These are phyloP conservation scores for Cryptococcus depauperatus DNA, from an alignment of 1,284 basidiomycete genomes.

Conservation along the genomic window DNA sequence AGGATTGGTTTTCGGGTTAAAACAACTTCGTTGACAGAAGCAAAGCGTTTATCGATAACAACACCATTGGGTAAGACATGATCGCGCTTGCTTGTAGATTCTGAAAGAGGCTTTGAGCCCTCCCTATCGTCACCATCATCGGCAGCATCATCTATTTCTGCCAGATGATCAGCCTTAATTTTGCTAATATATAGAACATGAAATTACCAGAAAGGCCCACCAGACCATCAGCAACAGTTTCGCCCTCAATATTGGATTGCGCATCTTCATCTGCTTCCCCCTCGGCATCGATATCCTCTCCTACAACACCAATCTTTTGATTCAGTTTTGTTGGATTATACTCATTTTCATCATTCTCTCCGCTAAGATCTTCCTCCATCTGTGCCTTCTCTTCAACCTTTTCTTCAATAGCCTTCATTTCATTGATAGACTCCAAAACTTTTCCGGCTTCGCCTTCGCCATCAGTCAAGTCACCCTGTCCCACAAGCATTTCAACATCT, in stretches of 20 bases:
- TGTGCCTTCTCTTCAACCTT: conserved; percentile 4
- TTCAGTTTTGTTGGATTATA: not conserved
- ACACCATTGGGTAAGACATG: conserved; percentile 29
- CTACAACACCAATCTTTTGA: conserved; percentile 14
- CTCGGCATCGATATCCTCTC: conserved; percentile 33
- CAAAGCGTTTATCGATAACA: conserved; percentile 34
- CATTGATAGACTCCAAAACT: conserved; percentile 34
- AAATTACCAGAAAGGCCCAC: conserved; percentile 28
- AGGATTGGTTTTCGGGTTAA: conserved; percentile 28
- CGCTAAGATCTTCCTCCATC: conserved; percentile 10
- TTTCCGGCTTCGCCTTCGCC: conserved; percentile 18
- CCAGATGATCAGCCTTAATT: conserved; percentile 4
- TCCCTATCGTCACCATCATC: conserved; percentile 10
- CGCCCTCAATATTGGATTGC: conserved; percentile 29
- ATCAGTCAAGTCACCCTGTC: conserved; percentile 17
- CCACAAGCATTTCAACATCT: conserved; percentile 37
- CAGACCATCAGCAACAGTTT: conserved; percentile 23
- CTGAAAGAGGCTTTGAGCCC: conserved; percentile 3
- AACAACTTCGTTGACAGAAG: conserved; percentile 26
- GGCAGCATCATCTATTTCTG: conserved; percentile 12
- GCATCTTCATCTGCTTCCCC: conserved; percentile 33
- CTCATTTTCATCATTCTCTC: not conserved
- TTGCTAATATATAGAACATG: not conserved
- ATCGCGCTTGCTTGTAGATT: conserved; percentile 12
- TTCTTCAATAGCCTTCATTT: conserved; percentile 12